Percentiles rank a stretch among this genome's conserved stretches.
Evolutionary conservation across 768 basidiomycete species (phyloP).

Genomic region (Leccinum sublutescens): DNA sequence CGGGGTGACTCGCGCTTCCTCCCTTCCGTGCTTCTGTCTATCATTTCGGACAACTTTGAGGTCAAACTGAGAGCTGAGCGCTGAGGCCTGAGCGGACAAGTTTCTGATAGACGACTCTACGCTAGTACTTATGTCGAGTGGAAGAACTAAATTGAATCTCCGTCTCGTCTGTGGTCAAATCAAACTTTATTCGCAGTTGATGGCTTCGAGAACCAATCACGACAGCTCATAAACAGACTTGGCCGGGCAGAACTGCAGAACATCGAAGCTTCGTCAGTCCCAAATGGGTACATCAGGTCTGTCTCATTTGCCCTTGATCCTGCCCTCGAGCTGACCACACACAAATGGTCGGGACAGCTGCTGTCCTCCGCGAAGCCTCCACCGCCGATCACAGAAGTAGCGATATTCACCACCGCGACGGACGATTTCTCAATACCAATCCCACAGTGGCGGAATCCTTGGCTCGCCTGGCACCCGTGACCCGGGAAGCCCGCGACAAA

Average conservation of each 20-base stretch:
- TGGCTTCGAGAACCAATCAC: constrained; percentile 88
- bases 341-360: constrained; percentile 85
- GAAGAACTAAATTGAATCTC: no score
- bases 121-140: no score
- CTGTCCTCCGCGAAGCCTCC: constrained; percentile 32
- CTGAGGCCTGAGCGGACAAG: no score
- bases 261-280: constrained; percentile 90
- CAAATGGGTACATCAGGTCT: constrained; percentile 88
- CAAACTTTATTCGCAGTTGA: constrained; percentile 57
- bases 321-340: background rate
- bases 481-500: no score
- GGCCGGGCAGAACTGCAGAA: constrained; percentile 61
- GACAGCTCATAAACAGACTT: constrained; percentile 72
- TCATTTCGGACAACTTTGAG: no score
- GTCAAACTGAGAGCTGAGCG: no score
- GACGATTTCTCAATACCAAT: constrained; percentile 91
- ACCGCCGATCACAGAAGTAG: constrained; percentile 75
- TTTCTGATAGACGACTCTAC: no score
- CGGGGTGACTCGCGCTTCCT: no score
- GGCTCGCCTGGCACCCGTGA: no score
- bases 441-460: constrained; percentile 54
- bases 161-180: background rate
- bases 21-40: no score
- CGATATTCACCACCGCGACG: constrained; percentile 87
- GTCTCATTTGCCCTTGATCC: background rate